Base-by-base conservation (phyloP, 192 early-diverging fungal species). In the Thoreauomyces humboldtii region DNA sequence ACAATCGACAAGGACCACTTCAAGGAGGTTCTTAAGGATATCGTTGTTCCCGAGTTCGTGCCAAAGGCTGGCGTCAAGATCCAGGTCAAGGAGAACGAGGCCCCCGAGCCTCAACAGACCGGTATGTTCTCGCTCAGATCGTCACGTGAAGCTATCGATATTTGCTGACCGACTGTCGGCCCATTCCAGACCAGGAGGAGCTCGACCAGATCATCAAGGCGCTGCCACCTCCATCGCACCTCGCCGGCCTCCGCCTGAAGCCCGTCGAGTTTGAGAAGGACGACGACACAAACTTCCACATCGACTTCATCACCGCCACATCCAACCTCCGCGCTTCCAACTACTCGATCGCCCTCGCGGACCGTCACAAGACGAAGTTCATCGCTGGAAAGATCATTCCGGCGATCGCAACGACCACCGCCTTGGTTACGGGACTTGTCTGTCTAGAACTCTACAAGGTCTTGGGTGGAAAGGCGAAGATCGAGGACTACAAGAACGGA, bases 401-500 rank as follows among this genome's bases (percentile, higher is more conserved):
- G 0, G 94, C 95, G 9, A 94, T 99, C 73, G 95, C 88, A 85
- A 98, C 96, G 9, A 98, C 96, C 0, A 98, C 94, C 0, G 89
- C 96, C 17, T 73, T 98, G 65, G 92, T 98, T 3, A 95, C 94
- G 14, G 96, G 96, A n/a, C 77, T 99, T 50, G 93, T 96, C 22
- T 96, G 94, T 74, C 79, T 99, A 35, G 97, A 99, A 82, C 76
- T 99, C 59, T 95, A 94, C 87, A 99, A 99, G 86, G 57, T 97
- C 7, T 76, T 93, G 61, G 90, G 88, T 51, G 81, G 80, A 4
- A 81, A 81, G 44, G 80, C 82, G 38, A 88, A 89, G 73, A 68
- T 99, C 31, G 97, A 99, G 28, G 91, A 96, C 65, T 99, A 92
- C 86, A 99, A 97, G 83, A 99, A 99, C 73, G 95, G 95, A 11